Base-by-base conservation (phyloP, 352 stramenopile species). In the Globisporangium uncinulatum region DNA sequence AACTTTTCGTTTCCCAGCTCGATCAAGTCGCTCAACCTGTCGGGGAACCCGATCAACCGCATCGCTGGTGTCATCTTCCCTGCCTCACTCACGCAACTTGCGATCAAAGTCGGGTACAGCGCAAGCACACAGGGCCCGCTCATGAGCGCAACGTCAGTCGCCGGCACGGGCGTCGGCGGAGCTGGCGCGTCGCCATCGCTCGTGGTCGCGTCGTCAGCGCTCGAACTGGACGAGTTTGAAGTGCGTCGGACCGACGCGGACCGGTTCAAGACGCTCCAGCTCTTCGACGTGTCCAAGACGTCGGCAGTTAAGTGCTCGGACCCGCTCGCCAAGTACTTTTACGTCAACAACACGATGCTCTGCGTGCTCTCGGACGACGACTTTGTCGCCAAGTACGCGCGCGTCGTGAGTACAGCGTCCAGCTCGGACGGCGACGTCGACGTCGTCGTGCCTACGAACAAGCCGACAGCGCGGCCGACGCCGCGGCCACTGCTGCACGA, bases 291-390 rank as follows among this genome's bases (percentile, higher is more conserved):
- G 6, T 61, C 56, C 14, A 39, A 39, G 11, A 56, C 49, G 24
- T 49, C 56, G 11, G 19, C 15, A 14, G 36, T 56, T 46, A 61
- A 49, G 19, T 80, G 71, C 51, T 73, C 69, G 47, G 69, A 77
- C 49, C 56, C 57, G 17, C 10, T 55, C 8, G 71, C 71, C 2
- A 54, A 72, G 21, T 61, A 62, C 19, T 66, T 61, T 20, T 75
- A 72, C 44, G 69, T 80, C 29, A 56, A 77, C 19, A 48, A 77
- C 51, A 77, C 71, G 7, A 54, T 80, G 63, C 54, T 80, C 2
- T 80, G 69, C 52, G 69, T 77, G 20, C 56, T 80, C 21, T 46
- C 66, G 21, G 69, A 80, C 48, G 61, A 66, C 14, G 49, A 60
- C n/a, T 80, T 80, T 42, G 51, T 70, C 20, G 43, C 17, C 51